Base-by-base conservation (phyloP, 2,329 filamentous ascomycete genomes). In the Arthrobotrys musiformis region DNA sequence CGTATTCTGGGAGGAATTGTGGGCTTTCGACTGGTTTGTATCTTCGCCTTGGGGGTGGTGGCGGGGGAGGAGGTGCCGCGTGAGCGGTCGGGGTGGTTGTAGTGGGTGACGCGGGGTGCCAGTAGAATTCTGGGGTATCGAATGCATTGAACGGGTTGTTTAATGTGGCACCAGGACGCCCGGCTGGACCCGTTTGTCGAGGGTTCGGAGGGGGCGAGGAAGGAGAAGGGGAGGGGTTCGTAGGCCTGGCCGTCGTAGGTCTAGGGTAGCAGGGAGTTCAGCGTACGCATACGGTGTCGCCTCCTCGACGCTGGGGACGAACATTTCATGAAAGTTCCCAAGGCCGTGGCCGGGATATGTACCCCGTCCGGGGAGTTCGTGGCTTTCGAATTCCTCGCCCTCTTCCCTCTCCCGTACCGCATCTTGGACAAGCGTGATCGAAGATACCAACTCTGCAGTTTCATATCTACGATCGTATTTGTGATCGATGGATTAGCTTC, bases 1-100 rank as follows among this genome's bases (percentile, higher is more conserved):
- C 66, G n/a, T 62, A 62, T 42, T 70, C 66, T 1, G 66, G 66
- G 6, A 70, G 9, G 15, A 70, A 70, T 24, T 61, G 44, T 4
- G 40, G 15, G 42, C 66, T 70, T 54, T 70, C 66, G 1, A 62
- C 17, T 1, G 66, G 66, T 11, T 11, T 61, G 19, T 40, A 62
- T 13, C 52, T 42, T 44, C 35, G 15, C 11, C 35, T 42, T n/a
- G 17, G 24, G 1, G 46, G 46, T 19, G 8, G 52, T 4, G 46
- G 46, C 1, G 7, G 6, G 19, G 17, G 46, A 22, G 46, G 8
- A 24, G 17, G 46, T 26, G 46, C 17, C 4, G 44, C 44, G 6
- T 42, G 13, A 24, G 42, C 28, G 28, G 52, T 15, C 1, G 52
- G 52, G 7, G 4, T 22, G 17, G 50, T 17, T n/a, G 50, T 9